Base-by-base conservation (phyloP, 1,139 yeast species). In the Yamadazyma sp. region DNA sequence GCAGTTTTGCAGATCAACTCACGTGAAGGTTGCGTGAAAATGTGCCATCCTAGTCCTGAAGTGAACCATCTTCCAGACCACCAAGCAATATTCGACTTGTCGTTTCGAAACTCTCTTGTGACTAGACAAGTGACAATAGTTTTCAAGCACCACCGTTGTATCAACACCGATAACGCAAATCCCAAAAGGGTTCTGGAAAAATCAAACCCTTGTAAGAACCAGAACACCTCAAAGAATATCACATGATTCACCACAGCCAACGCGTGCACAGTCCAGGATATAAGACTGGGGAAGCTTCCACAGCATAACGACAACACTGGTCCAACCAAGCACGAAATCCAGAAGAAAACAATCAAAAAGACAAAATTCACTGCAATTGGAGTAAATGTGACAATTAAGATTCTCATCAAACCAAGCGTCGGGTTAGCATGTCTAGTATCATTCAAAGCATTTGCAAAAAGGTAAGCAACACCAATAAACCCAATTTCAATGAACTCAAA, bases 1-100 rank as follows among this genome's bases (percentile, higher is more conserved):
- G 70, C 63, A 3, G 69, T 54, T 50, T 80, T 80, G 50, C 82
- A 78, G 13, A 73, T 41, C 39, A 62, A 72, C 46, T 80, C 86
- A 41, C 85, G 58, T 3, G 68, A 50, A 0, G 84, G 84, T 42
- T 78, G 83, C 0, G 78, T 65, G 6, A 78, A 44, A 0, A 70
- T 57, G 31, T 64, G 56, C 72, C 75, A 71, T 0, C 82, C 82
- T 11, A 78, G 55, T 0, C 77, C 78, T 0, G 82, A 67, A 1
- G 69, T 65, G 4, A 73, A 46, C 86, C 86, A 80, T 46, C 70
- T 75, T 0, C 86, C 86, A 3, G 83, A 76, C 86, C 86, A 80
- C 86, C 85, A 80, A 0, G 83, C 78, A 33, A 62, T 60, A 44
- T 78, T 80, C 0, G 76, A 56, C 39, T 66, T 62, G 41, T 75